Evolutionary conservation across 148 eudicot species (phyloP).

Genomic region (Euryodendron excelsum): DNA sequence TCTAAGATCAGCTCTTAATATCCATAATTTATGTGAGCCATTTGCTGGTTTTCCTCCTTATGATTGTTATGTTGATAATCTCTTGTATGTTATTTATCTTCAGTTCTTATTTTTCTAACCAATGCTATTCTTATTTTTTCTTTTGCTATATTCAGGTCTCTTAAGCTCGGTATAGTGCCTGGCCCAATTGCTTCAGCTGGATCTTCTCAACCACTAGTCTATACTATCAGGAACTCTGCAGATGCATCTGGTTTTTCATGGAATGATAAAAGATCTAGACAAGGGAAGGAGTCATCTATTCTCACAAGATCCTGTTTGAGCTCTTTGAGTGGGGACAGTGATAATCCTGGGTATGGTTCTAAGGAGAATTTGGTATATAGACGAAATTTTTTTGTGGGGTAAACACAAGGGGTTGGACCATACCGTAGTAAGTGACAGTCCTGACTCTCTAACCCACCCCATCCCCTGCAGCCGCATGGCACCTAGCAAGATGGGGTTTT

Average conservation of each 20-base stretch:
- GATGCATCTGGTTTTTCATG: conserved; percentile 59
- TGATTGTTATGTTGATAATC: not conserved
- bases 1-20: not conserved
- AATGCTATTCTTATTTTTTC: not conserved
- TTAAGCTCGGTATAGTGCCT: conserved; percentile 54
- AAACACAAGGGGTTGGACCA: not conserved
- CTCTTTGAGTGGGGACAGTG: conserved; percentile 40
- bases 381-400: not conserved
- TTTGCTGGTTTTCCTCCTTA: not conserved
- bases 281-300: conserved; percentile 57
- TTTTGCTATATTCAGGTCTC: conserved; percentile 39
- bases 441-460: not conserved
- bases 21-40: not conserved
- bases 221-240: conserved; percentile 44
- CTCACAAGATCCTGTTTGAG: conserved; percentile 66
- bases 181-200: conserved; percentile 33
- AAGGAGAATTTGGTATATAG: not conserved
- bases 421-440: not conserved
- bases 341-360: conserved; percentile 54
- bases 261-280: conserved; percentile 70
- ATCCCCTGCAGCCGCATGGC: not conserved
- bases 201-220: conserved; percentile 45
- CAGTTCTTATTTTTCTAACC: not conserved
- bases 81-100: not conserved
- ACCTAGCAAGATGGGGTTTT: not conserved